phyloP scores from a whole-genome alignment of 192 early-diverging fungal species.

The Backusella westeae region DNA sequence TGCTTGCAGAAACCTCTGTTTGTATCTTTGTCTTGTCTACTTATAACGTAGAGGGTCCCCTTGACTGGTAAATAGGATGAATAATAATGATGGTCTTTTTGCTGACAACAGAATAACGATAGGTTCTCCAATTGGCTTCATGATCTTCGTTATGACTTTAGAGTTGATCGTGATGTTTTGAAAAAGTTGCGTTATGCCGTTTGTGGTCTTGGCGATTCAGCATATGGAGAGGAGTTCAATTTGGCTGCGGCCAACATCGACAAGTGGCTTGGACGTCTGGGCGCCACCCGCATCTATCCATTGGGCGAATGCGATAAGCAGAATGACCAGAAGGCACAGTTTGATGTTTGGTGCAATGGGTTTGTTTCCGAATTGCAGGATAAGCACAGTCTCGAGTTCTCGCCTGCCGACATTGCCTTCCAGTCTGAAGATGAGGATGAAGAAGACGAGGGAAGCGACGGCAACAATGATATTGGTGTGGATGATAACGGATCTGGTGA shows the following conservation, averaged over 20 bases:
- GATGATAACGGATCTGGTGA: constrained; percentile 45
- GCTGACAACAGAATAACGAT: background rate
- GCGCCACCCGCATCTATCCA: constrained; percentile 58
- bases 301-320: constrained; percentile 64
- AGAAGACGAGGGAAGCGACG: constrained; percentile 31
- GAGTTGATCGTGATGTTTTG: constrained; percentile 54
- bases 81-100: too few relatives aligned
- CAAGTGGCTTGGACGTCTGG: constrained; percentile 59
- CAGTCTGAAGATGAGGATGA: constrained; percentile 54
- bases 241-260: constrained; percentile 54
- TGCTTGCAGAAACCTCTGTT: constrained; percentile 50
- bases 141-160: constrained; percentile 59
- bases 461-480: constrained; percentile 28
- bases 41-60: constrained; percentile 66
- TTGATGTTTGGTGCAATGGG: constrained; percentile 21
- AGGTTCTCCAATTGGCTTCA: constrained; percentile 62
- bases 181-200: constrained; percentile 58
- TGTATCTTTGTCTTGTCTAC: constrained; percentile 65
- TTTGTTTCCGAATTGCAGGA: constrained; percentile 43
- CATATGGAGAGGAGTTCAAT: constrained; percentile 61
- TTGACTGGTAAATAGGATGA: constrained; percentile 49
- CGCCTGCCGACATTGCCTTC: constrained; percentile 46
- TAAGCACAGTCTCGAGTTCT: constrained; percentile 44
- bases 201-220: constrained; percentile 72
- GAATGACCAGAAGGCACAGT: constrained; percentile 24